Evolutionary conservation across 2,329 filamentous ascomycete species (phyloP).

Genomic region (Polytolypa hystricis): DNA sequence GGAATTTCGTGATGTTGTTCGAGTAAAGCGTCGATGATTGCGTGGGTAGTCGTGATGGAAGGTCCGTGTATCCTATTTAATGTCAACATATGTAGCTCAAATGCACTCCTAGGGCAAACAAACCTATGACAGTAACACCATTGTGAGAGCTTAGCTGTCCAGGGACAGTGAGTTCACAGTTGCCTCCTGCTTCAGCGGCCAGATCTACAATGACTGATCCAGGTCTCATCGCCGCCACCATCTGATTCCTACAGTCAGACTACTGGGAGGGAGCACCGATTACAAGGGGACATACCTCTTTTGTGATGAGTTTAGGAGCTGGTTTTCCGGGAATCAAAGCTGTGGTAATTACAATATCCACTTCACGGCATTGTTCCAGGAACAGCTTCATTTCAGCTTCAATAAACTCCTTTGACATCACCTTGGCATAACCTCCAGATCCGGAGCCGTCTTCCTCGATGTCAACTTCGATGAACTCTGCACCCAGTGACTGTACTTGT

Average conservation of each 20-base stretch:
- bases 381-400: conserved; percentile 90
- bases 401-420: conserved; percentile 90
- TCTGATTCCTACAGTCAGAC: conserved; percentile 40
- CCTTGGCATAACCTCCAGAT: conserved; percentile 79
- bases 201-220: conserved; percentile 82
- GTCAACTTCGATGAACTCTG: conserved; percentile 81
- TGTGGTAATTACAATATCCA: conserved; percentile 87
- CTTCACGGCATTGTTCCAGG: conserved; percentile 72
- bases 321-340: conserved; percentile 79
- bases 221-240: conserved; percentile 77
- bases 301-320: conserved; percentile 74
- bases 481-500: conserved; percentile 81
- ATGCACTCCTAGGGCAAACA: conserved; percentile 16
- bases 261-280: background rate
- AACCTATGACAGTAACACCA: conserved; percentile 74
- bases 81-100: background rate
- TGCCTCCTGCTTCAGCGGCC: conserved; percentile 77
- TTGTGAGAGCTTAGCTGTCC: conserved; percentile 61
- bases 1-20: conserved; percentile 84
- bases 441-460: conserved; percentile 75
- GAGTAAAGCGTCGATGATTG: conserved; percentile 85
- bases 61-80: conserved; percentile 61
- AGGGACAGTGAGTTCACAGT: conserved; percentile 70
- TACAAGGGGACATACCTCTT: conserved; percentile 35
- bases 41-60: conserved; percentile 75